Conservation (phyloP, 345 rosid genomes). For the Corchorus capsularis region DNA sequence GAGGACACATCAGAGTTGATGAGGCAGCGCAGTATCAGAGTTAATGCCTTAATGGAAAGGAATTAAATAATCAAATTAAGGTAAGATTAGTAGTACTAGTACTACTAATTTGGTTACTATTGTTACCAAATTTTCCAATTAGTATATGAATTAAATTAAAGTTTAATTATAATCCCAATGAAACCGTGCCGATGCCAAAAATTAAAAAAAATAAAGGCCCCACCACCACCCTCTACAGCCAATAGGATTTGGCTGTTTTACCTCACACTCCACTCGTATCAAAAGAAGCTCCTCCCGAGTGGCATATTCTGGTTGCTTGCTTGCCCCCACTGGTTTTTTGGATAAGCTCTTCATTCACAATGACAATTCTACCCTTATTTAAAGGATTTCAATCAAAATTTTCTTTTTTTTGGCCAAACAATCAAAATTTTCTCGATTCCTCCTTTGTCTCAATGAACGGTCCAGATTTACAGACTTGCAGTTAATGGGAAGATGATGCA, state of each 20-base stretch:
- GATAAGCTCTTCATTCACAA: constrained; percentile 22
- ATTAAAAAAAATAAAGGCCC: neutral
- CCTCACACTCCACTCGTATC: neutral
- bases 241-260: constrained; percentile 1
- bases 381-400: neutral
- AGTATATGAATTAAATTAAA: no score
- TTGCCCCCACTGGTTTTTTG: constrained; percentile 19
- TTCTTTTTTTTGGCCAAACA: no score
- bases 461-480: neutral
- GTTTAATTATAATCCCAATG: constrained; percentile 20
- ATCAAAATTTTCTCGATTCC: neutral
- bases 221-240: neutral
- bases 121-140: no score
- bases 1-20: constrained; percentile 2
- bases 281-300: constrained; percentile 6
- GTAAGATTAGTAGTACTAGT: neutral
- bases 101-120: no score
- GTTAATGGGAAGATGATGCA: neutral
- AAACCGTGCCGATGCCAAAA: constrained; percentile 10
- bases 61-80: neutral
- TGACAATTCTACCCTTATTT: constrained; percentile 7
- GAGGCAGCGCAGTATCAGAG: neutral
- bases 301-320: constrained; percentile 13
- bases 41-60: no score
- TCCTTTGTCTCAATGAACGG: neutral